A percentile compares a stretch with the other conserved stretches of the same genome.
phyloP scores from a whole-genome alignment of 177 flowering plant genomes.

The Tripterygium wilfordii region DNA sequence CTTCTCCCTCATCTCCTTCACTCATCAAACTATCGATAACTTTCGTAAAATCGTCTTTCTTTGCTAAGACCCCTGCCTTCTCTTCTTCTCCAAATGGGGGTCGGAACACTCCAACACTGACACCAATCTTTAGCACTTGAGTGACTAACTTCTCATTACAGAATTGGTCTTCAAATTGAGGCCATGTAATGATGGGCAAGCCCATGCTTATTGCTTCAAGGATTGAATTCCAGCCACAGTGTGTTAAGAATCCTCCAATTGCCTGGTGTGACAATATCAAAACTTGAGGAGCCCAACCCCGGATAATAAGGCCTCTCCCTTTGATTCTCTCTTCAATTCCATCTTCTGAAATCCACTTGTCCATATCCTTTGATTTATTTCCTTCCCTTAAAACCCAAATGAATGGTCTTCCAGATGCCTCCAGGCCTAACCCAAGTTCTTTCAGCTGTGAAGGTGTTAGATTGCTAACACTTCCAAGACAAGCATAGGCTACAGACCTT shows the following conservation, averaged over 20 bases:
- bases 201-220: constrained; percentile 1
- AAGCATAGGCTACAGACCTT: background rate
- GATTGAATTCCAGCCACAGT: background rate
- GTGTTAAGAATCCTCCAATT: no score
- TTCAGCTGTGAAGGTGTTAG: background rate
- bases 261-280: background rate
- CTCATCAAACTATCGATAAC: background rate
- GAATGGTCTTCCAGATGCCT: background rate
- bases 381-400: constrained; percentile 2
- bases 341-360: background rate
- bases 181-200: constrained; percentile 8
- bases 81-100: background rate
- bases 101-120: background rate
- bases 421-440: constrained; percentile 1
- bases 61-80: background rate
- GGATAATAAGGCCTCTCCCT: background rate
- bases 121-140: constrained; percentile 3
- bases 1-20: constrained; percentile 2
- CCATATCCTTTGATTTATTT: background rate
- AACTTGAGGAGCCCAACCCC: constrained; percentile 1
- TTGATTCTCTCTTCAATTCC: constrained; percentile 3
- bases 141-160: constrained; percentile 1
- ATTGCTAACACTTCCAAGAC: constrained; percentile 1
- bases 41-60: background rate
- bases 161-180: constrained; percentile 1